These are phyloP conservation scores for Diaporthe sp. DNA, from an alignment of 2,329 filamentous ascomycete species.

Conservation along the genomic window DNA sequence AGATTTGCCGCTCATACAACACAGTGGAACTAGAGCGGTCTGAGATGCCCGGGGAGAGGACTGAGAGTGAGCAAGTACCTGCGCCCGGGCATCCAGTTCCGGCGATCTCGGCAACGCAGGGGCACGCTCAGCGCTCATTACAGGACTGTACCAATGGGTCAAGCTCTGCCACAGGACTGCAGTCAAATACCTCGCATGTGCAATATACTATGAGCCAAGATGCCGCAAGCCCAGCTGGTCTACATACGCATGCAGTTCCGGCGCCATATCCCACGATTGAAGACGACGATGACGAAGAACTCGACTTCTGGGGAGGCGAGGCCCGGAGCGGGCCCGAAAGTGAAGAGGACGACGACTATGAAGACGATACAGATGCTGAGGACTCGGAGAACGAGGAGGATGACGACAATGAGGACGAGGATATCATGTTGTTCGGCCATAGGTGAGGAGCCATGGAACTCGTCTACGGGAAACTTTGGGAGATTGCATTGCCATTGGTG, in stretches of 20 bases:
- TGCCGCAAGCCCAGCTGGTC: background rate
- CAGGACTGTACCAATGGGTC: background rate
- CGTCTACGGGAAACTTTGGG: background rate
- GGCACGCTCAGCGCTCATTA: background rate
- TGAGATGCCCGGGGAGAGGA: constrained; percentile 31
- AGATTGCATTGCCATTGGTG: constrained; percentile 31
- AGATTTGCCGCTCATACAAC: constrained; percentile 78
- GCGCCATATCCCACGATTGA: constrained; percentile 20
- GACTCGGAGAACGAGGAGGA: constrained; percentile 61
- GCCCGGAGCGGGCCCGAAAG: constrained; percentile 46
- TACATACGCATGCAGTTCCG: constrained; percentile 20
- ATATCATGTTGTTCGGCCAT: constrained; percentile 65
- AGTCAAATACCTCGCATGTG: background rate
- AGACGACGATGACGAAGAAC: constrained; percentile 62
- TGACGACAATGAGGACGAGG: constrained; percentile 63
- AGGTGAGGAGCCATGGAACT: constrained; percentile 43
- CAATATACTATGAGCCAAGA: background rate
- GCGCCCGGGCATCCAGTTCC: background rate
- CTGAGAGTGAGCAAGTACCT: background rate
- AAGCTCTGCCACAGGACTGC: background rate
- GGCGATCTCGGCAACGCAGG: background rate
- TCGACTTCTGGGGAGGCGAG: constrained; percentile 61
- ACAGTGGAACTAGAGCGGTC: constrained; percentile 67
- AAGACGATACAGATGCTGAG: constrained; percentile 56
- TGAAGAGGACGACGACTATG: constrained; percentile 61